Base-by-base conservation (phyloP, 371 early-diverging fungal genomes). In the Mortierella sp. region DNA sequence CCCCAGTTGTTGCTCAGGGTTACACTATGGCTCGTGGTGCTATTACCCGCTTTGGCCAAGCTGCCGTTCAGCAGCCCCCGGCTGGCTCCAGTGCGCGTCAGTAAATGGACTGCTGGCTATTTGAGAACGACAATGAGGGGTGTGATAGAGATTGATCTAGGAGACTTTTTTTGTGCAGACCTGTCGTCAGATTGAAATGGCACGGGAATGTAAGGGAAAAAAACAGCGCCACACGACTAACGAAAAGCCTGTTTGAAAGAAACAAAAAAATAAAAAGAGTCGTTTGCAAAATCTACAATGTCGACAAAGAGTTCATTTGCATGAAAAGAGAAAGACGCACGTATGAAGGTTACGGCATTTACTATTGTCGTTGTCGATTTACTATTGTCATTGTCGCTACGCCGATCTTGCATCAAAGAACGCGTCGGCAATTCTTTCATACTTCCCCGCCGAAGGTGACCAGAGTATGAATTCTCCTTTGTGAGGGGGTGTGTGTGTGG, bases 1-100 rank as follows among this genome's bases (percentile, higher is more conserved):
- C 94, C 24, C 91, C 91, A 29, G 82, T 87, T 8, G 92, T 93
- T 35, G 83, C 90, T 16, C 89, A 92, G 75, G 89, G 82, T 48
- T 95, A 95, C 76, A 87, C 89, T 38, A 89, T 88, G 35, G 82
- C 84, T 21, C 90, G 92, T 73, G 91, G 89, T 55, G 80, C 90
- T 70, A 87, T 94, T 60, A 88, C 88, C 43, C 88, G 89, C 35
- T 93, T 91, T 84, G 94, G 93, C 27, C 87, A 91, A 55, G 87
- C 89, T 48, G 89, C 88, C 58, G 90, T 91, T n/a, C 91, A 92
- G 75, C 91, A 92, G 73, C 88, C 89, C 71, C 88, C 90, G 60
- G 80, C 74, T 16, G 73, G 35, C 43, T 73, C 80, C 41, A 63
- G 29, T 56, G 81, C 73, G 43, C 82, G 79, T n/a, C 82, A 79